phyloP scores from a whole-genome alignment of 495 filamentous ascomycete species.

The Cercophora scortea region DNA sequence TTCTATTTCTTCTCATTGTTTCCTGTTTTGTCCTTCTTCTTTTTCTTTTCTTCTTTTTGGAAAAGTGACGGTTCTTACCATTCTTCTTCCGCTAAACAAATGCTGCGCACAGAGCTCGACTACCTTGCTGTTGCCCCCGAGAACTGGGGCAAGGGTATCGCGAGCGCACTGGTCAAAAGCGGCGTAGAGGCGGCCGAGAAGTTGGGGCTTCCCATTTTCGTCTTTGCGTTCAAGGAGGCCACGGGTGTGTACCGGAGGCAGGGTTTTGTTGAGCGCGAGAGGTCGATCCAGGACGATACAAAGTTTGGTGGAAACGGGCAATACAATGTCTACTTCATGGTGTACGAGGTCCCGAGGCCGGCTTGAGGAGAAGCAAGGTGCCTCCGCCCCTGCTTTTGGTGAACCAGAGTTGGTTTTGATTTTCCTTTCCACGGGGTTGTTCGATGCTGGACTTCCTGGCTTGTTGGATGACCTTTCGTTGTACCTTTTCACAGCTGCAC shows the following conservation, averaged over 20 bases:
- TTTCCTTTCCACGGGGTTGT: too few relatives aligned
- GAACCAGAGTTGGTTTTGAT: background rate
- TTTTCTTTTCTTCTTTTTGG: too few relatives aligned
- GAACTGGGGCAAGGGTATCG: conserved; percentile 1
- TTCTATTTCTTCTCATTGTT: too few relatives aligned
- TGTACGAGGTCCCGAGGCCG: background rate
- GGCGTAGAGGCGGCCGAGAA: background rate
- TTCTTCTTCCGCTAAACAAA: background rate
- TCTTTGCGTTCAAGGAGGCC: background rate
- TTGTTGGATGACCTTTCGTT: too few relatives aligned
- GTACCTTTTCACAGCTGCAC: too few relatives aligned
- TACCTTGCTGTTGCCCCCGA: conserved; percentile 2
- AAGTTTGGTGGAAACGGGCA: background rate
- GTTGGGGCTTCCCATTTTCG: background rate
- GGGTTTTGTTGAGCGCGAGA: background rate
- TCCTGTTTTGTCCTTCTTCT: too few relatives aligned
- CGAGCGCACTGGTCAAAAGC: background rate
- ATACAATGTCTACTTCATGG: background rate
- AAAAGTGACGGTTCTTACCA: too few relatives aligned
- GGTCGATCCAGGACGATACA: background rate
- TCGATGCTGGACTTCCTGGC: too few relatives aligned
- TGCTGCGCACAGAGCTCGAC: background rate
- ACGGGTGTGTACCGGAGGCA: background rate
- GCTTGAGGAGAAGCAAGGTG: background rate
- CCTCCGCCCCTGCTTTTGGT: background rate